phyloP scores from a whole-genome alignment of 441 rosid species.

The Populus hybrid region DNA sequence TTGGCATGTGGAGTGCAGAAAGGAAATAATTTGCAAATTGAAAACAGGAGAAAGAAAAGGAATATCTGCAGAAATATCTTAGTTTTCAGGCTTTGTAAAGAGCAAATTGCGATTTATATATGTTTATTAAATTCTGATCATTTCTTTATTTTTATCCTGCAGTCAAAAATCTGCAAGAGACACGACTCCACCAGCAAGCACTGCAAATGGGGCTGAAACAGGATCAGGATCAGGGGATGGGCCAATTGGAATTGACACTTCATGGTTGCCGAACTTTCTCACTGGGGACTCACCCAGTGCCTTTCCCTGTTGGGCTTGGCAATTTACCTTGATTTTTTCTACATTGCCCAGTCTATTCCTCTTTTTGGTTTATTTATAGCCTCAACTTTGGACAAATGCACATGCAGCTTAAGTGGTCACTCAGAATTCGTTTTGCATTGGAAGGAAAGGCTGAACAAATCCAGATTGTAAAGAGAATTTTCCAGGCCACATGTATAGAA shows the following conservation, averaged over 20 bases:
- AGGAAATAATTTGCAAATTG: background rate
- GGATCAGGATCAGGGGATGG: background rate
- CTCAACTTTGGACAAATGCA: background rate
- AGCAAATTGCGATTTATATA: background rate
- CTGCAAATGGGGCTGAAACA: conserved; percentile 15
- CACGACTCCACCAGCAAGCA: conserved; percentile 15
- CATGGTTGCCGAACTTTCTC: conserved; percentile 40
- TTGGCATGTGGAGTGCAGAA: background rate
- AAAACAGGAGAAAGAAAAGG: background rate
- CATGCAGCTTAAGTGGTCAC: background rate
- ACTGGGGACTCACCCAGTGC: conserved; percentile 30
- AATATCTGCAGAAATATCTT: background rate
- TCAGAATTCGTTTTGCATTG: conserved; percentile 8
- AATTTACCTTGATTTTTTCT: conserved; percentile 17
- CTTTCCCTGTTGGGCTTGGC: conserved; percentile 21
- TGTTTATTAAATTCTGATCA: background rate
- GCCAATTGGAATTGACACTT: conserved; percentile 9
- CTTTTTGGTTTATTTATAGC: conserved; percentile 14
- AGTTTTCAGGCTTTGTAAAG: background rate
- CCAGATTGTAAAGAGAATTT: conserved; percentile 27
- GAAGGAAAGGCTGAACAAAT: conserved; percentile 7
- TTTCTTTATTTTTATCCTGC: background rate
- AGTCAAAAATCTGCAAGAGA: conserved; percentile 49
- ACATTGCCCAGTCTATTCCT: conserved; percentile 10
- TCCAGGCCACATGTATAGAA: conserved; percentile 30